Conservation (phyloP, 2,329 filamentous ascomycete genomes). For the Ceratocystis cacaofunesta region DNA sequence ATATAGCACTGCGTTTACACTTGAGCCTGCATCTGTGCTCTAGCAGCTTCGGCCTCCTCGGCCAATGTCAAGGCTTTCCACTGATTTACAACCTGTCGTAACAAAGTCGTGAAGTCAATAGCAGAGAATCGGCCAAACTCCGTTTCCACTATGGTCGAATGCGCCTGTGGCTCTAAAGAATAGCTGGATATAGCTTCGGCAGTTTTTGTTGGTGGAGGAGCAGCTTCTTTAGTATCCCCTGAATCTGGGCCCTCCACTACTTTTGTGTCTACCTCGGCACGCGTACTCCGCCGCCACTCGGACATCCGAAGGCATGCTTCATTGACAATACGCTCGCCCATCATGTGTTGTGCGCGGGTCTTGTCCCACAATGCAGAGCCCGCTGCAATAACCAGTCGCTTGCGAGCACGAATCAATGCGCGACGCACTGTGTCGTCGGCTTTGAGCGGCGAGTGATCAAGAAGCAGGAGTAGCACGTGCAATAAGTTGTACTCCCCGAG, state of each 20-base stretch:
- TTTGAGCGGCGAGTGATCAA: background rate
- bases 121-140: background rate
- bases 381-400: slow-evolving; percentile 1
- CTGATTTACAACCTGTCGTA: background rate
- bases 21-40: background rate
- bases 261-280: background rate
- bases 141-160: background rate
- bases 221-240: background rate
- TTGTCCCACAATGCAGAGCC: slow-evolving; percentile 12
- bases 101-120: background rate
- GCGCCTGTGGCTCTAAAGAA: background rate
- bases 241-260: background rate
- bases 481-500: slow-evolving; percentile 12
- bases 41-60: background rate
- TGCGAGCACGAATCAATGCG: slow-evolving; percentile 11
- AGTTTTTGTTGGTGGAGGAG: background rate
- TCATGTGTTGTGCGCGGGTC: slow-evolving; percentile 8
- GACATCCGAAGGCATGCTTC: slow-evolving; percentile 3
- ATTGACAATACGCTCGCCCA: background rate
- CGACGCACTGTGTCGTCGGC: slow-evolving; percentile 6
- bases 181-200: background rate
- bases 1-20: background rate
- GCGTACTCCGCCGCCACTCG: background rate
- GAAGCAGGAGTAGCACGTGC: slow-evolving; percentile 3
- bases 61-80: background rate